phyloP scores from a whole-genome alignment of 306 rosid genomes.

The Potentilla sterilis region DNA sequence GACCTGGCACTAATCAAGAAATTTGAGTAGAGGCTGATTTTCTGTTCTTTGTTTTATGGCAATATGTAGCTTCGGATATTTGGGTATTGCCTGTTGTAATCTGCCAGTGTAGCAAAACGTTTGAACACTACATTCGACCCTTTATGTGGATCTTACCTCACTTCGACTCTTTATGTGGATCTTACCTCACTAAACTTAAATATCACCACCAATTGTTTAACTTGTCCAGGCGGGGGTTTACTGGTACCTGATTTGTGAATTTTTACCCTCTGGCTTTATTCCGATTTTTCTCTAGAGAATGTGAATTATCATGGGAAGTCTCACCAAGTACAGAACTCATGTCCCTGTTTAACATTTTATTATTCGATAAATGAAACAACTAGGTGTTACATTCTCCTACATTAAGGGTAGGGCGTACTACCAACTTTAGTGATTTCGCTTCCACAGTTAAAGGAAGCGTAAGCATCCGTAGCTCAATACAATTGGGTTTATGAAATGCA shows the following conservation, averaged over 20 bases:
- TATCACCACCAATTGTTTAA: neutral
- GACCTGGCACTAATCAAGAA: conserved; percentile 85
- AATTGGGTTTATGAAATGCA: too few species aligned
- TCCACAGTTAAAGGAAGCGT: too few species aligned
- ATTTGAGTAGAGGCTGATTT: conserved; percentile 48
- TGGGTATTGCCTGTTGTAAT: neutral
- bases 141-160: neutral
- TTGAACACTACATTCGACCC: neutral
- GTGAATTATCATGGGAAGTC: neutral
- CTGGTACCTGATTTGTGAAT: neutral
- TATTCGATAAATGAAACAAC: too few species aligned
- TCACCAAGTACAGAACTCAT: neutral
- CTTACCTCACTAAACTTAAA: neutral
- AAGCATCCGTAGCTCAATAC: too few species aligned
- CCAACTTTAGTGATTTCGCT: too few species aligned
- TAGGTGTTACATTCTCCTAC: too few species aligned
- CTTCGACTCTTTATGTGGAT: neutral
- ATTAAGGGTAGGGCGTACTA: too few species aligned
- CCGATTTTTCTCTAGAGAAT: neutral
- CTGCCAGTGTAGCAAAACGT: neutral
- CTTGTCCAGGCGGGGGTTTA: neutral
- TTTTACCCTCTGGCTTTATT: neutral
- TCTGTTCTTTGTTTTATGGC: neutral
- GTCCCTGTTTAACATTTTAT: neutral
- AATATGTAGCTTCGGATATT: neutral